Percentiles rank a stretch among this genome's conserved stretches.
Conservation (phyloP, 2,329 filamentous ascomycete genomes). For the Sporothrix dimorphospora region DNA sequence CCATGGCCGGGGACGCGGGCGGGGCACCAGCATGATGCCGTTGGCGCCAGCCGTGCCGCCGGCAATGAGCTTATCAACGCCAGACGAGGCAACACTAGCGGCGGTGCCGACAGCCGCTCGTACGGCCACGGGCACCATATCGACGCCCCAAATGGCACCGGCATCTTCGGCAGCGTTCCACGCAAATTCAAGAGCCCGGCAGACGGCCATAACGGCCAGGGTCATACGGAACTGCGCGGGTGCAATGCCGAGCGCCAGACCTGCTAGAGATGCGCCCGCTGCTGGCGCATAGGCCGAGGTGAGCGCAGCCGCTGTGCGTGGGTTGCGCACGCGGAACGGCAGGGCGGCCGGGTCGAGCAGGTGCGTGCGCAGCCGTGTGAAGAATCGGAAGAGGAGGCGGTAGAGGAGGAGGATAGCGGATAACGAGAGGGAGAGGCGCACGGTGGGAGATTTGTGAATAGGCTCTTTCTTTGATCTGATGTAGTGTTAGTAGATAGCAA, state of each 20-base stretch:
- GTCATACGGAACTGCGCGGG: conserved; percentile 70
- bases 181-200: conserved; percentile 79
- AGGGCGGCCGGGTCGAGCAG: conserved; percentile 78
- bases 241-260: conserved; percentile 77
- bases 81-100: conserved; percentile 36
- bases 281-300: conserved; percentile 85
- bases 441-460: conserved; percentile 66
- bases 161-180: conserved; percentile 83
- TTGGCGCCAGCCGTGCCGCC: conserved; percentile 24
- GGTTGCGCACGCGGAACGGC: conserved; percentile 82
- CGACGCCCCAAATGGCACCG: conserved; percentile 66
- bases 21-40: conserved; percentile 24
- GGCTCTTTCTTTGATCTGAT: conserved; percentile 50
- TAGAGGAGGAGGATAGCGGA: conserved; percentile 83
- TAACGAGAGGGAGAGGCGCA: conserved; percentile 79
- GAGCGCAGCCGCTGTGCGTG: conserved; percentile 70
- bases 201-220: conserved; percentile 79
- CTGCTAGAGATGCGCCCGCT: conserved; percentile 86
- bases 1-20: conserved; percentile 67
- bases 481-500: not conserved
- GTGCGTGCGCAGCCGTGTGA: conserved; percentile 75
- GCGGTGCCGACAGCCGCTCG: conserved; percentile 42
- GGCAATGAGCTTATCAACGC: conserved; percentile 40
- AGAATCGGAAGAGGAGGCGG: conserved; percentile 86
- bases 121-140: conserved; percentile 45